A percentile compares a stretch with the other conserved stretches of the same genome.
Conservation (phyloP, 208 protist genomes). For the Tritrichomonas foetus region DNA sequence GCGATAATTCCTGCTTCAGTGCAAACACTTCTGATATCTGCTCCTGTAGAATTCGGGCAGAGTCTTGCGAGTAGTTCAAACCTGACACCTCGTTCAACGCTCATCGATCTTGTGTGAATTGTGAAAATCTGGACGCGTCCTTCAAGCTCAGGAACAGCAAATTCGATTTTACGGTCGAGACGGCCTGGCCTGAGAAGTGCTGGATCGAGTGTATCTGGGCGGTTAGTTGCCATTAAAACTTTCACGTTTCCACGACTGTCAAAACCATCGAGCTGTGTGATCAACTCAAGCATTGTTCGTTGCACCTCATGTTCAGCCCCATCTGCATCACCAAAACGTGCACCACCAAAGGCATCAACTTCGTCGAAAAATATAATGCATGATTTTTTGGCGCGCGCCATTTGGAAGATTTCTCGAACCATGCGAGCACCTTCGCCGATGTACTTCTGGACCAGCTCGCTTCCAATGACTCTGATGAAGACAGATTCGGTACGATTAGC, state of each 20-base stretch:
- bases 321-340: slow-evolving; percentile 70
- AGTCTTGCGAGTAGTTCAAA: slow-evolving; percentile 97
- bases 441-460: slow-evolving; percentile 92
- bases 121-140: slow-evolving; percentile 82
- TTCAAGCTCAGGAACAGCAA: slow-evolving; percentile 96
- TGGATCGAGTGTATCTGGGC: slow-evolving; percentile 98
- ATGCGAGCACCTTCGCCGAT: slow-evolving; percentile 68
- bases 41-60: slow-evolving; percentile 92
- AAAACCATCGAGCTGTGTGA: slow-evolving; percentile 99
- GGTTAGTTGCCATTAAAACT: slow-evolving; percentile 99
- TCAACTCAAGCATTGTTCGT: slow-evolving; percentile 99
- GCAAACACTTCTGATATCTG: slow-evolving; percentile 79
- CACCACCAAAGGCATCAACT: slow-evolving; percentile 96
- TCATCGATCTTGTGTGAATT: slow-evolving; percentile 96
- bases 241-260: slow-evolving; percentile 96
- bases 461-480: slow-evolving; percentile 99
- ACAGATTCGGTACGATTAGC: slow-evolving; percentile 98
- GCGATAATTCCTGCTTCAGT: slow-evolving; percentile 99
- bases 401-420: slow-evolving; percentile 98
- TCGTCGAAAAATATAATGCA: slow-evolving; percentile 99
- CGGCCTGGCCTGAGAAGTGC: slow-evolving; percentile 96
- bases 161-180: slow-evolving; percentile 97
- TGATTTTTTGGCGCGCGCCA: slow-evolving; percentile 95
- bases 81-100: slow-evolving; percentile 78
- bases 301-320: slow-evolving; percentile 95